Base-by-base conservation (phyloP, 139 green algal genomes). In the Micractinium conductrix region DNA sequence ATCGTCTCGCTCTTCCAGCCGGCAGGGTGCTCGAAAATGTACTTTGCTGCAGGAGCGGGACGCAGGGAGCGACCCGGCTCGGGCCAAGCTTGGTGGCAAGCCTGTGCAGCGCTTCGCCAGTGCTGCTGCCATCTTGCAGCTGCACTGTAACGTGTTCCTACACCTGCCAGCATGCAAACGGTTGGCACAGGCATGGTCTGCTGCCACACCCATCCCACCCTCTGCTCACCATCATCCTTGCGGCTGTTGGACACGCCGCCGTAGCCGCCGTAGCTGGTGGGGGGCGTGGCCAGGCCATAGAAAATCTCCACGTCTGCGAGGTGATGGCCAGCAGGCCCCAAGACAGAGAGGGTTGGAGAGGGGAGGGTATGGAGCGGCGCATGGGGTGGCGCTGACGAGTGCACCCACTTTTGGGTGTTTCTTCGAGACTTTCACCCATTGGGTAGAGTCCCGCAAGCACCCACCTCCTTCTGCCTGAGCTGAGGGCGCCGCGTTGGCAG, bases 251-350 rank as follows among this genome's bases (percentile, higher is more conserved):
- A 91, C 19, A 91, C 91, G 62, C 95, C 93, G 45, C 93, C 95
- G 80, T 97, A 97, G 26, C 94, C 94, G 33, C 94, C 94, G 87
- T 98, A 98, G 44, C 79, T 92, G 17, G 94, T 96, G 53, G 94
- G 94, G 0, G 94, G 94, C 0, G 86, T 87, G 40, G 93, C 94
- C 42, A 89, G 87, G 26, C 94, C 94, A 44, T 88, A 90, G 76
- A 97, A 94, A 2, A 68, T 89, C 9, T 81, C 69, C 43, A 86
- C 93, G 45, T 92, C 92, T 85, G 62, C 62, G 45, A 22, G 9
- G 37, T 2, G 26, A 45, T 21, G 35, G 74, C 35, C 35, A 55
- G 58, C 63, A 82, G 28, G 43, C 14, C 22, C 43, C 12, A 8
- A 1, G 4, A n/a, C n/a, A n/a, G n/a, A n/a, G n/a, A n/a, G n/a